A percentile compares a stretch with the other conserved stretches of the same genome.
These are phyloP conservation scores for Aspergillus tanneri DNA, from an alignment of 2,329 filamentous ascomycete genomes.

Conservation along the genomic window DNA sequence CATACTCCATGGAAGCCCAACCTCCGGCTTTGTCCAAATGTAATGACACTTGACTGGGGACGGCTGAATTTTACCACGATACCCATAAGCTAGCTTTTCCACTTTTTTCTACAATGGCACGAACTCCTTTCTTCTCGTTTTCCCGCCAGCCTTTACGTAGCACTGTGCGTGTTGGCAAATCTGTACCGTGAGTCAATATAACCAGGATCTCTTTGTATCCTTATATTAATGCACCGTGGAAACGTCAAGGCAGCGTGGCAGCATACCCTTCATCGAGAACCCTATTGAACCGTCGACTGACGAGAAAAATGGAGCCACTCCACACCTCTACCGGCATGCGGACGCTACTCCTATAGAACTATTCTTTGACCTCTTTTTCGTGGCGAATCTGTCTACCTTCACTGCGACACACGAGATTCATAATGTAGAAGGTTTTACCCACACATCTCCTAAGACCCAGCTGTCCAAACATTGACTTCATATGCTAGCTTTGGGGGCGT, in stretches of 20 bases:
- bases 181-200: conserved; percentile 24
- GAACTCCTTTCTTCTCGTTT: conserved; percentile 32
- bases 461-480: conserved; percentile 14
- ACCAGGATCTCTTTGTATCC: neutral
- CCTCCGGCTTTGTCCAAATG: too few species aligned
- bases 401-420: conserved; percentile 57
- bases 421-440: conserved; percentile 40
- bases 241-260: conserved; percentile 15
- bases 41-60: neutral
- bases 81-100: conserved; percentile 13
- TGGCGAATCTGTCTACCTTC: conserved; percentile 66
- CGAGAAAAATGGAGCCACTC: conserved; percentile 21
- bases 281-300: conserved; percentile 39
- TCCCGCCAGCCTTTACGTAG: conserved; percentile 27
- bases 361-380: conserved; percentile 62
- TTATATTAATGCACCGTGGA: too few species aligned
- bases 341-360: conserved; percentile 58
- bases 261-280: conserved; percentile 36
- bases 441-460: neutral
- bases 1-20: too few species aligned
- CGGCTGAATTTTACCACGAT: conserved; percentile 10
- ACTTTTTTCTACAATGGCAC: conserved; percentile 25
- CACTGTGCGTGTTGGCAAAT: conserved; percentile 11
- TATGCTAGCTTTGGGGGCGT: conserved; percentile 41
- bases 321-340: conserved; percentile 43